These are phyloP conservation scores for Lepidopterella palustris DNA, from an alignment of 495 filamentous ascomycete genomes.

Conservation along the genomic window DNA sequence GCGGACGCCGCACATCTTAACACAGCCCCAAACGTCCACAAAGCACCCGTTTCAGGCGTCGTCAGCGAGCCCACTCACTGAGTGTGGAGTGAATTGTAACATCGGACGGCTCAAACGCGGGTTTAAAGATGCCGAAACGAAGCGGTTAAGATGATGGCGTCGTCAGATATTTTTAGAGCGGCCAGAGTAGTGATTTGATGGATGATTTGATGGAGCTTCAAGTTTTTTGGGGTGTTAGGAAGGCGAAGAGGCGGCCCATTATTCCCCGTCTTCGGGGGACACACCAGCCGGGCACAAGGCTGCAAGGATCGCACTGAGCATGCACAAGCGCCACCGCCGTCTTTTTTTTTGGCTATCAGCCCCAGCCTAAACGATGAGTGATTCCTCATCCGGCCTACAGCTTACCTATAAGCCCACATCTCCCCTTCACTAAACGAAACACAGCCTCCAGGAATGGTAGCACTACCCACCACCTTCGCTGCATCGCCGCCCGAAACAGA, in stretches of 20 bases:
- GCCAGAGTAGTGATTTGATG: too few relatives aligned
- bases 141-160: too few relatives aligned
- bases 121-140: not conserved
- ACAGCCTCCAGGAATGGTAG: not conserved
- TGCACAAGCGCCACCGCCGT: too few relatives aligned
- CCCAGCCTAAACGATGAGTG: not conserved
- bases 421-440: not conserved
- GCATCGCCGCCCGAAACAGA: not conserved
- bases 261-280: too few relatives aligned
- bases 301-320: too few relatives aligned
- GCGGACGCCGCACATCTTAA: not conserved
- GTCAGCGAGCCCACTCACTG: not conserved
- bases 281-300: too few relatives aligned
- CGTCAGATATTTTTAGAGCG: too few relatives aligned
- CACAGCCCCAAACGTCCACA: not conserved
- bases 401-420: not conserved
- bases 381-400: not conserved
- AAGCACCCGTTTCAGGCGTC: not conserved
- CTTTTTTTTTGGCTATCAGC: too few relatives aligned
- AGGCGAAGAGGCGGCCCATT: too few relatives aligned
- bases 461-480: not conserved
- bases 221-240: too few relatives aligned
- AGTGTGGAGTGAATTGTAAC: too few relatives aligned
- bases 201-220: too few relatives aligned
- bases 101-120: not conserved